Percentiles rank a stretch among this genome's conserved stretches.
These are phyloP conservation scores for Penicillium vulpinum DNA, from an alignment of 2,329 filamentous ascomycete species.

Conservation along the genomic window DNA sequence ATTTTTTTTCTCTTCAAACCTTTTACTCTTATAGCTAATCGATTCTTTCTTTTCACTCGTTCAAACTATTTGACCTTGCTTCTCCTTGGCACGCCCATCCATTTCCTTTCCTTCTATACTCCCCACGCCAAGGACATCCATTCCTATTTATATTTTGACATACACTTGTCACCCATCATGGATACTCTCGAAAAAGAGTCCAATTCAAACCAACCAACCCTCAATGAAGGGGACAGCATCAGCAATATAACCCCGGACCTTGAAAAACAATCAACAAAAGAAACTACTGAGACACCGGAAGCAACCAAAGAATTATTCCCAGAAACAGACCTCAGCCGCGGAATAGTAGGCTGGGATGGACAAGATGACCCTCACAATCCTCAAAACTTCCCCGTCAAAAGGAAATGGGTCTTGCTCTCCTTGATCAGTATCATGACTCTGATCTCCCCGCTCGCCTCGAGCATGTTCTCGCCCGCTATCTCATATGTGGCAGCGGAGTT, in stretches of 20 bases:
- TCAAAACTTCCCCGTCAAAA: constrained; percentile 49
- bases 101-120: not conserved
- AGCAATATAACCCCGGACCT: not conserved
- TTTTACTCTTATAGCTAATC: not conserved
- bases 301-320: constrained; percentile 33
- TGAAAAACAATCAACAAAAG: not conserved
- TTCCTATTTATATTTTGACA: not conserved
- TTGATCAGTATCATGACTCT: constrained; percentile 34
- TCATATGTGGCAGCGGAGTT: constrained; percentile 26
- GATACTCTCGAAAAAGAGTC: not conserved
- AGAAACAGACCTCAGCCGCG: constrained; percentile 52
- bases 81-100: not conserved
- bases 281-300: not conserved
- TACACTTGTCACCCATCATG: not conserved
- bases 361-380: constrained; percentile 60
- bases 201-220: not conserved
- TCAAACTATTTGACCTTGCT: not conserved
- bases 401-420: constrained; percentile 30
- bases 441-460: constrained; percentile 35
- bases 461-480: constrained; percentile 35
- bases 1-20: not conserved
- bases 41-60: not conserved
- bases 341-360: constrained; percentile 62
- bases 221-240: not conserved
- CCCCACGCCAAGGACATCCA: not conserved